Conservation (phyloP, 2,329 filamentous ascomycete genomes). For the Colletotrichum tabaci region DNA sequence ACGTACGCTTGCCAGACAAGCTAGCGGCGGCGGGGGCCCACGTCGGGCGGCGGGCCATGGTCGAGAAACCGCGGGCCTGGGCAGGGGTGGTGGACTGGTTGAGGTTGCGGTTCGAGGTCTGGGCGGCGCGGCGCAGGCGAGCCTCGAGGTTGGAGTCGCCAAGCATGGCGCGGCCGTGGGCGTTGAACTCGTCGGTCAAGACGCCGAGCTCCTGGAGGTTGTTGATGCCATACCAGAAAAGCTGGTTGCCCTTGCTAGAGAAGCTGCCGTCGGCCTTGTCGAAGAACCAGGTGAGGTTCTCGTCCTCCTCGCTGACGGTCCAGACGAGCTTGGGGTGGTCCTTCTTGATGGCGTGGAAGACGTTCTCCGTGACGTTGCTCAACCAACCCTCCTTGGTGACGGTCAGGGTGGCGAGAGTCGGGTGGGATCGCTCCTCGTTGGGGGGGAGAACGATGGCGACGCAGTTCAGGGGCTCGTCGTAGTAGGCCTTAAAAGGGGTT, state of each 20-base stretch:
- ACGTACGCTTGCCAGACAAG: slow-evolving; percentile 44
- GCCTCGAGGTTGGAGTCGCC: slow-evolving; percentile 91
- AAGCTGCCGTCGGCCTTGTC: slow-evolving; percentile 96
- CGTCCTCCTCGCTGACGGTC: slow-evolving; percentile 96
- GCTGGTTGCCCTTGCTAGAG: slow-evolving; percentile 86
- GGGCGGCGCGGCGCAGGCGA: slow-evolving; percentile 84
- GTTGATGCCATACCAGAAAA: slow-evolving; percentile 97
- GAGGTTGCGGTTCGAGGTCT: slow-evolving; percentile 73
- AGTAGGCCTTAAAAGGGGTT: slow-evolving; percentile 92
- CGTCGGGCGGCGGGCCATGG: slow-evolving; percentile 60
- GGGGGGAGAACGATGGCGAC: slow-evolving; percentile 90
- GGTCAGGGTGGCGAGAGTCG: slow-evolving; percentile 90
- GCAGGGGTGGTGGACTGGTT: slow-evolving; percentile 47
- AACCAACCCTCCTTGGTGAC: slow-evolving; percentile 97
- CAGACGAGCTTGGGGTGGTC: slow-evolving; percentile 92
- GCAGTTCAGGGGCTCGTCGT: slow-evolving; percentile 93
- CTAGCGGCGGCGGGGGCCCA: slow-evolving; percentile 45
- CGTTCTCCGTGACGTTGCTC: slow-evolving; percentile 94
- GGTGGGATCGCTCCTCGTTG: slow-evolving; percentile 74
- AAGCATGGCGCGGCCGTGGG: slow-evolving; percentile 88
- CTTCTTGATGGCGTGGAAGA: slow-evolving; percentile 94
- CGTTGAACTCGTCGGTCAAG: slow-evolving; percentile 87
- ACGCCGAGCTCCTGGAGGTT: slow-evolving; percentile 85
- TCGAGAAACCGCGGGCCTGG: slow-evolving; percentile 74
- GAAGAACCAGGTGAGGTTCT: slow-evolving; percentile 98